A percentile compares a stretch with the other conserved stretches of the same genome.
These are phyloP conservation scores for Lepidium africanum DNA, from an alignment of 345 rosid species.

Conservation along the genomic window DNA sequence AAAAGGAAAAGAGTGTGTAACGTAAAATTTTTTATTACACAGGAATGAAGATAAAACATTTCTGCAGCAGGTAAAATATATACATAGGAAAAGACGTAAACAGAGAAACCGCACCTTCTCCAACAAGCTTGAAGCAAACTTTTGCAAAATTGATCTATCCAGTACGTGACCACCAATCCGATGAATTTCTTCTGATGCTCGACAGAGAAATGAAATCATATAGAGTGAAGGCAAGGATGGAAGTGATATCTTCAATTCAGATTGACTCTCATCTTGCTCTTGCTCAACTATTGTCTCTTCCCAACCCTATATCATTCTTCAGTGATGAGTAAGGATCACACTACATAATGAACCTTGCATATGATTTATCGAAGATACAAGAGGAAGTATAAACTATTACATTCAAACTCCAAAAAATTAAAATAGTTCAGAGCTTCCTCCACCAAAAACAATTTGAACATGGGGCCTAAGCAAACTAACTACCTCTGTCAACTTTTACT, in stretches of 20 bases:
- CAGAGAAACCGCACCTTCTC: constrained; percentile 56
- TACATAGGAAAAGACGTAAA: not conserved
- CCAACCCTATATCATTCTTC: constrained; percentile 72
- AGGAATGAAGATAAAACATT: not conserved
- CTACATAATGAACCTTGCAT: not conserved
- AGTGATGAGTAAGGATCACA: constrained; percentile 19
- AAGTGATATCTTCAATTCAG: constrained; percentile 86
- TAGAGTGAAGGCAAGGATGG: constrained; percentile 96
- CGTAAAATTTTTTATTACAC: no score
- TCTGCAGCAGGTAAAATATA: not conserved
- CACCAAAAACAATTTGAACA: not conserved
- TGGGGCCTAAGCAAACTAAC: not conserved
- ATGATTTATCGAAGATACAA: not conserved
- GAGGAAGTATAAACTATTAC: not conserved
- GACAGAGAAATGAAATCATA: constrained; percentile 78
- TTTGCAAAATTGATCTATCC: constrained; percentile 74
- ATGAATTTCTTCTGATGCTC: constrained; percentile 96
- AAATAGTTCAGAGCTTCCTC: not conserved
- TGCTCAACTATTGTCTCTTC: constrained; percentile 87
- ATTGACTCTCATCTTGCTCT: constrained; percentile 59
- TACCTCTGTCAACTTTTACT: not conserved
- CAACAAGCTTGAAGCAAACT: constrained; percentile 59
- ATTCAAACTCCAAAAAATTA: not conserved
- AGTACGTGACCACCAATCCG: constrained; percentile 97
- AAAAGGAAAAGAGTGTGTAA: no score